A percentile compares a stretch with the other conserved stretches of the same genome.
Conservation (phyloP, 352 stramenopile species). For the Phytophthora ohioensis region DNA sequence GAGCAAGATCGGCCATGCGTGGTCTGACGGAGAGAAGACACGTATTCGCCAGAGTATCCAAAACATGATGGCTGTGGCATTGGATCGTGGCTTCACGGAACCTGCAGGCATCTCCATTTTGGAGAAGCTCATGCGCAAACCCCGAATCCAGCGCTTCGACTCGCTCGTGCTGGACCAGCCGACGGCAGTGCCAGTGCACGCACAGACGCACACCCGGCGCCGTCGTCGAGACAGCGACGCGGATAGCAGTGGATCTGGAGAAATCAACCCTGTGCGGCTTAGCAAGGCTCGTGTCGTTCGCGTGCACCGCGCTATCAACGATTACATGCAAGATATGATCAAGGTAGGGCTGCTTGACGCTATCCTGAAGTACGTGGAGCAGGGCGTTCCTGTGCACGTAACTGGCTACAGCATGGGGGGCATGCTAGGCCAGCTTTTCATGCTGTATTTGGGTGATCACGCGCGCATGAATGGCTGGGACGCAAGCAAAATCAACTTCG, state of each 20-base stretch:
- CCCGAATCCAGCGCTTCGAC: conserved; percentile 72
- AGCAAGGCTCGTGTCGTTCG: conserved; percentile 69
- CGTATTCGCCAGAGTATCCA: conserved; percentile 87
- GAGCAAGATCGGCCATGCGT: conserved; percentile 84
- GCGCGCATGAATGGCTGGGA: conserved; percentile 80
- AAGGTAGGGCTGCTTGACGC: conserved; percentile 77
- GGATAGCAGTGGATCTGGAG: conserved; percentile 47
- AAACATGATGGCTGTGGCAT: conserved; percentile 85
- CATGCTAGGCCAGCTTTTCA: conserved; percentile 82
- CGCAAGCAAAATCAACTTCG: conserved; percentile 84
- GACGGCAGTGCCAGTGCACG: conserved; percentile 58
- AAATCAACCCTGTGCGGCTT: conserved; percentile 63
- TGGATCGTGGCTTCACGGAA: conserved; percentile 83
- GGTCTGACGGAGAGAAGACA: conserved; percentile 86
- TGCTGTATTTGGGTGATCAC: conserved; percentile 80
- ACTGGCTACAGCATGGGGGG: conserved; percentile 90
- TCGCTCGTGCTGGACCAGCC: conserved; percentile 74
- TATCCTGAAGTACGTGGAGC: conserved; percentile 78
- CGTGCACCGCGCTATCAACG: conserved; percentile 82
- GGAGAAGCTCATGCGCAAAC: conserved; percentile 77
- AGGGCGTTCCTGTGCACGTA: conserved; percentile 78
- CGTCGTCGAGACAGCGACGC: conserved; percentile 62
- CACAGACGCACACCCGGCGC: conserved; percentile 62
- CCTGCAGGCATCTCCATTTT: conserved; percentile 68
- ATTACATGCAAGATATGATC: conserved; percentile 90